Base-by-base conservation (phyloP, 1,284 basidiomycete genomes). In the Cryptococcus floricola region DNA sequence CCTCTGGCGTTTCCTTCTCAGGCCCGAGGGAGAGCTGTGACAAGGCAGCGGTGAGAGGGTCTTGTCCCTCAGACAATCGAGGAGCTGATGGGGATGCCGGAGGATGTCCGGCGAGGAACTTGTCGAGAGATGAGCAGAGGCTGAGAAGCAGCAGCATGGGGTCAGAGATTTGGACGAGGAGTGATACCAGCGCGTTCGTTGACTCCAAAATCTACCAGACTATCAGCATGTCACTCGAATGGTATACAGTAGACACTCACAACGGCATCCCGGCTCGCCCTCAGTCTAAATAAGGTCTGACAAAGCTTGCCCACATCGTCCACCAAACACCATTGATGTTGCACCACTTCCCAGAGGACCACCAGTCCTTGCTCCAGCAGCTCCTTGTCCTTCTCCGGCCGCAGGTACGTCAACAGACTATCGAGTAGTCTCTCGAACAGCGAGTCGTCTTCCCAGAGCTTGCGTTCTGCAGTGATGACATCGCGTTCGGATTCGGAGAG, bases 291-390 rank as follows among this genome's bases (percentile, higher is more conserved):
- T 13, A 74, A 53, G 5, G 63, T 55, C 42, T 74, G 69, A 19
- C 68, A 52, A 25, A 75, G 52, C 4, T 56, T 51, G 23, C 64
- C 61, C 49, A 72, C 70, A n/a, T 60, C 62, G 48, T 74, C 72
- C 28, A 72, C 66, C 37, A 75, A 43, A 2, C 53, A 27, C 71
- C 71, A 75, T 50, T 75, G 73, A 49, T 75, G 62, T 44, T 73
- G 69, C 0, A 72, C 66, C 54, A 75, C 48, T 50, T 75, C 72
- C 71, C 72, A 75, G 1, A 75, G 62, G 1, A 70, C 47, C 1
- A 73, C 68, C 37, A 73, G 45, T 12, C 16, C 67, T 57, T 70
- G 69, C 48, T 73, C 71, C 4, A 71, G 57, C 19, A 70, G 25
- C 10, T 58, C 60, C 8, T 59, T 39, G 1, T 65, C 39, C 50